Conservation (phyloP, 805 yeast species). For the Candida manassasensis region DNA sequence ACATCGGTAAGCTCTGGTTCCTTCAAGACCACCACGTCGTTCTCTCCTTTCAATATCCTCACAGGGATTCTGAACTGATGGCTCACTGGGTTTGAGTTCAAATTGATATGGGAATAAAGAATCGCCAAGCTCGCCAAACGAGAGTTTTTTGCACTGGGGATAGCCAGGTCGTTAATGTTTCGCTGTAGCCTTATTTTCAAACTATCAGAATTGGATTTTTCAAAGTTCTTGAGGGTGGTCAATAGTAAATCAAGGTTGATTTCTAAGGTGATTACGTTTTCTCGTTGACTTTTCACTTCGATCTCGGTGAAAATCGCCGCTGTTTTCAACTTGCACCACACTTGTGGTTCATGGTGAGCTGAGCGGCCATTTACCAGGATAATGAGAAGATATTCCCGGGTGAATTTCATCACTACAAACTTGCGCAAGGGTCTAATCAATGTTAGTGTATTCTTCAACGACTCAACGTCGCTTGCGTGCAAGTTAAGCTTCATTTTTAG, state of each 20-base stretch:
- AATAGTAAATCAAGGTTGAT: slow-evolving; percentile 56
- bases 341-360: slow-evolving; percentile 53
- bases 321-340: slow-evolving; percentile 57
- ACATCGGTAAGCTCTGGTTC: slow-evolving; percentile 62
- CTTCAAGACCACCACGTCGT: slow-evolving; percentile 42
- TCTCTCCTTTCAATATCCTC: slow-evolving; percentile 50
- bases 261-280: slow-evolving; percentile 55
- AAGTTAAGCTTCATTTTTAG: slow-evolving; percentile 22
- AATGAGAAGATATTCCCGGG: slow-evolving; percentile 43
- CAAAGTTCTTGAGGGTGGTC: slow-evolving; percentile 55
- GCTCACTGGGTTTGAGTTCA: slow-evolving; percentile 43
- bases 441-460: slow-evolving; percentile 36
- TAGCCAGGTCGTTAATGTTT: slow-evolving; percentile 15
- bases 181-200: slow-evolving; percentile 49
- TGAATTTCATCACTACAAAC: slow-evolving; percentile 53
- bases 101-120: slow-evolving; percentile 45
- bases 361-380: slow-evolving; percentile 43
- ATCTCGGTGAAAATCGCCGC: slow-evolving; percentile 43
- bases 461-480: slow-evolving; percentile 15
- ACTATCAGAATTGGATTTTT: slow-evolving; percentile 47
- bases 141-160: slow-evolving; percentile 22
- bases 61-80: slow-evolving; percentile 74
- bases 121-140: slow-evolving; percentile 51
- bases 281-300: slow-evolving; percentile 48
- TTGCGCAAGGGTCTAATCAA: slow-evolving; percentile 52